phyloP scores from a whole-genome alignment of 2,329 filamentous ascomycete genomes.

The Neonectria ditissima region DNA sequence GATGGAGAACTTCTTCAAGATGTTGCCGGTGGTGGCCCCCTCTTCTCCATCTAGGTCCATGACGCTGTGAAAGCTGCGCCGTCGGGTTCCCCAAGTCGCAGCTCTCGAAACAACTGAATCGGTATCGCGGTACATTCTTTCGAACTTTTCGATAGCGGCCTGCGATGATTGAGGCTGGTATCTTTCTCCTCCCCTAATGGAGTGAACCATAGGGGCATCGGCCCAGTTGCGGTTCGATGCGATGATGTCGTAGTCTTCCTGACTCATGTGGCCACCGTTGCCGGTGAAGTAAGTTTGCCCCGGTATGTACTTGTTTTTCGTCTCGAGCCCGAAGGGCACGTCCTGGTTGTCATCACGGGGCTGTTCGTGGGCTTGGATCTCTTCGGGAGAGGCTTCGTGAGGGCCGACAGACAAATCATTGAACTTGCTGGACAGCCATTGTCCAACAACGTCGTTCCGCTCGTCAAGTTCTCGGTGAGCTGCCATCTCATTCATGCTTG shows the following conservation, averaged over 20 bases:
- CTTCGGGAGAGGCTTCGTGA: conserved; percentile 37
- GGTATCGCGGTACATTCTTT: conserved; percentile 65
- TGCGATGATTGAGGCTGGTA: conserved; percentile 64
- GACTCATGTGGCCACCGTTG: conserved; percentile 57
- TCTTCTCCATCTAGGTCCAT: conserved; percentile 67
- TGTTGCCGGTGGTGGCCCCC: conserved; percentile 68
- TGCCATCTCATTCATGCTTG: conserved; percentile 63
- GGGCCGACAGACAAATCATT: conserved; percentile 45
- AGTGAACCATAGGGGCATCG: conserved; percentile 59
- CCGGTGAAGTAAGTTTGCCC: conserved; percentile 64
- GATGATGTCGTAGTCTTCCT: conserved; percentile 63
- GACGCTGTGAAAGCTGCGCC: conserved; percentile 71
- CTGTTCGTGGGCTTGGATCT: conserved; percentile 39
- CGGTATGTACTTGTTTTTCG: conserved; percentile 62
- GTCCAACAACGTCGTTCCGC: conserved; percentile 62
- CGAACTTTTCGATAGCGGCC: conserved; percentile 65
- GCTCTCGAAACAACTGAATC: conserved; percentile 71
- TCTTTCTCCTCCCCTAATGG: conserved; percentile 53
- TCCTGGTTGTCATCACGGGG: conserved; percentile 48
- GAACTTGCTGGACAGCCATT: conserved; percentile 60
- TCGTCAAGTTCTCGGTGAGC: conserved; percentile 56
- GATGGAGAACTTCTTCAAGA: conserved; percentile 72
- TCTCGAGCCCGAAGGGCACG: conserved; percentile 60
- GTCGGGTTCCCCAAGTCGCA: conserved; percentile 77
- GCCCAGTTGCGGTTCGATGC: conserved; percentile 61